A percentile compares a stretch with the other conserved stretches of the same genome.
Conservation (phyloP, 352 stramenopile genomes). For the Pythium diclinum region DNA sequence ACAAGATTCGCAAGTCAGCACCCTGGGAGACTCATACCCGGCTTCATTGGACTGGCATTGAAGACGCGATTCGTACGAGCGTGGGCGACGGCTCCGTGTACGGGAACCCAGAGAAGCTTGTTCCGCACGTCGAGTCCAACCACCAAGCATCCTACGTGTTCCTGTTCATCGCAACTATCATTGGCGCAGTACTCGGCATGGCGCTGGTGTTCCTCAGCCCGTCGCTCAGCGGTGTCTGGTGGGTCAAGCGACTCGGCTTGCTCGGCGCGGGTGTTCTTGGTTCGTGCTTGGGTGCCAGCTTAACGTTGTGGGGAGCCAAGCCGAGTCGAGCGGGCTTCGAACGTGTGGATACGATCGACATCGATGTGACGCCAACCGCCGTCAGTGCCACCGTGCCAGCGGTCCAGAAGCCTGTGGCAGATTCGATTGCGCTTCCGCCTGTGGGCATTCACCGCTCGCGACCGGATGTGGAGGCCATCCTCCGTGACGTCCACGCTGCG, state of each 20-base stretch:
- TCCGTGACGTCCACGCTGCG: constrained; percentile 15
- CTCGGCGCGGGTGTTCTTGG: constrained; percentile 10
- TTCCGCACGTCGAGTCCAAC: background rate
- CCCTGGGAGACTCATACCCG: constrained; percentile 14
- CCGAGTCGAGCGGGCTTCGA: constrained; percentile 18
- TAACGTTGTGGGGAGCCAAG: constrained; percentile 18
- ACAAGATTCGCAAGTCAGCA: constrained; percentile 12
- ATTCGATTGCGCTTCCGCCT: background rate
- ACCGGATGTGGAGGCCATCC: constrained; percentile 10
- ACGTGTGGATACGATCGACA: constrained; percentile 11
- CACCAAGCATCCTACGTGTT: background rate
- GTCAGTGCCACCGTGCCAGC: background rate
- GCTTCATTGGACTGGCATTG: constrained; percentile 18
- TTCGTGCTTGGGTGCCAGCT: constrained; percentile 18
- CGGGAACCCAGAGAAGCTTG: background rate
- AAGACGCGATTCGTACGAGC: background rate
- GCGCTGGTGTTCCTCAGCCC: constrained; percentile 17
- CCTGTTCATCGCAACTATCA: constrained; percentile 16
- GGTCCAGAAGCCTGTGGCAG: background rate
- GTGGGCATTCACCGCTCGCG: constrained; percentile 12
- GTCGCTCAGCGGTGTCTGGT: constrained; percentile 16
- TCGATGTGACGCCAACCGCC: constrained; percentile 6
- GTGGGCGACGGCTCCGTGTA: background rate
- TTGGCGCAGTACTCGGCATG: constrained; percentile 12
- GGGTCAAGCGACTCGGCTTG: constrained; percentile 22